Evolutionary conservation across 305 asterid genomes (phyloP).

Genomic region (Ruellia speciosa): DNA sequence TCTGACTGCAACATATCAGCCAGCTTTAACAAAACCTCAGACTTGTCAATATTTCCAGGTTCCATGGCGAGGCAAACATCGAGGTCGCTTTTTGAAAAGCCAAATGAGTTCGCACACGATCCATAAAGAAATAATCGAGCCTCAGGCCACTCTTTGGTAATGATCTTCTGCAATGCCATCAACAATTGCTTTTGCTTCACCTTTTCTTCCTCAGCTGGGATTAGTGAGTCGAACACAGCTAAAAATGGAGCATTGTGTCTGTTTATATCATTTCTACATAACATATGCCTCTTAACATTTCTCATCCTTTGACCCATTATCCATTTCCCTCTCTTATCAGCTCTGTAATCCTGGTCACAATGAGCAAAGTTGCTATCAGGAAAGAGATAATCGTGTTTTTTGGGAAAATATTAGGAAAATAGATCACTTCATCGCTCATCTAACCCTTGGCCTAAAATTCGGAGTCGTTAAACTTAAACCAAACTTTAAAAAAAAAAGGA

Average conservation of each 20-base stretch:
- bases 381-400: too few species aligned
- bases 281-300: constrained; percentile 35
- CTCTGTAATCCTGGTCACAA: constrained; percentile 66
- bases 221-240: constrained; percentile 59
- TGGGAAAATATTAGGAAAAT: too few species aligned
- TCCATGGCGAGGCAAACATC: constrained; percentile 83
- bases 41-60: constrained; percentile 44
- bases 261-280: constrained; percentile 55
- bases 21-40: constrained; percentile 68
- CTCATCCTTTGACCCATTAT: constrained; percentile 71
- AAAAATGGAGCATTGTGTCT: constrained; percentile 45
- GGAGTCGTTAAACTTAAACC: too few species aligned
- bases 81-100: constrained; percentile 79
- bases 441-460: too few species aligned
- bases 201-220: constrained; percentile 88
- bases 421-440: too few species aligned
- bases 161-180: constrained; percentile 50
- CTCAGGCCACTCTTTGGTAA: constrained; percentile 72
- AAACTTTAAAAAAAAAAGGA: too few species aligned
- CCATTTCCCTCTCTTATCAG: constrained; percentile 76
- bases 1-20: constrained; percentile 69
- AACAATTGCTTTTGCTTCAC: constrained; percentile 70
- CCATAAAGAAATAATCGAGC: constrained; percentile 80
- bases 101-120: constrained; percentile 94
- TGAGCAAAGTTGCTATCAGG: constrained; percentile 11